A percentile compares a stretch with the other conserved stretches of the same genome.
phyloP scores from a whole-genome alignment of 352 stramenopile genomes.

The Phytophthora citricola region DNA sequence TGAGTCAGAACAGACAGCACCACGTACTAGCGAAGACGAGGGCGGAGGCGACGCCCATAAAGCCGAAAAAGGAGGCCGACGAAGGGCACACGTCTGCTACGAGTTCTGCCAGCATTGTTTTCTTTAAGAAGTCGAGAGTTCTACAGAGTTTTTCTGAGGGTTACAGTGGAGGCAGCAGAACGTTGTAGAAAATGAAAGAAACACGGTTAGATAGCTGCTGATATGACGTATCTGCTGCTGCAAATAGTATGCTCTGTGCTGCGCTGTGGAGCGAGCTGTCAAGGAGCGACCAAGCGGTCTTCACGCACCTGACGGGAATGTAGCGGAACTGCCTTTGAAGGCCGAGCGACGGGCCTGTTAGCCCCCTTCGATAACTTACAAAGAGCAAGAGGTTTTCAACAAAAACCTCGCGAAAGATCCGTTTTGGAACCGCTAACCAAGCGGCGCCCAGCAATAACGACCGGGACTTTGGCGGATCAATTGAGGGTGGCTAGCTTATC shows the following conservation, averaged over 20 bases:
- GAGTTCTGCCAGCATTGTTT: slow-evolving; percentile 52
- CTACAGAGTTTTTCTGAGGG: slow-evolving; percentile 20
- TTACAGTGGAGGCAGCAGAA: not conserved
- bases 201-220: slow-evolving; percentile 15
- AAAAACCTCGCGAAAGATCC: slow-evolving; percentile 42
- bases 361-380: slow-evolving; percentile 19
- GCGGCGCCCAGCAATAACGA: slow-evolving; percentile 11
- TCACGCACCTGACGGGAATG: slow-evolving; percentile 31
- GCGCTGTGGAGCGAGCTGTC: not conserved
- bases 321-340: slow-evolving; percentile 35
- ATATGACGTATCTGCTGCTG: not conserved
- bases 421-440: slow-evolving; percentile 26
- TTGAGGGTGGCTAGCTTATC: not conserved
- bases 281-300: not conserved
- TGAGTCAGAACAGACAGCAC: not conserved
- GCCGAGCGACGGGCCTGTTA: slow-evolving; percentile 2
- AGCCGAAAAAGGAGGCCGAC: slow-evolving; percentile 99
- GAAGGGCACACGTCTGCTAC: slow-evolving; percentile 97
- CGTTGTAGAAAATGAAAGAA: not conserved
- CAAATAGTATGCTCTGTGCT: not conserved
- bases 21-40: slow-evolving; percentile 77
- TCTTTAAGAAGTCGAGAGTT: slow-evolving; percentile 14
- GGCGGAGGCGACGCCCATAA: slow-evolving; percentile 97
- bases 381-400: slow-evolving; percentile 23
- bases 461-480: not conserved